Conservation (phyloP, 805 yeast genomes). For the Saturnispora gosingensis region DNA sequence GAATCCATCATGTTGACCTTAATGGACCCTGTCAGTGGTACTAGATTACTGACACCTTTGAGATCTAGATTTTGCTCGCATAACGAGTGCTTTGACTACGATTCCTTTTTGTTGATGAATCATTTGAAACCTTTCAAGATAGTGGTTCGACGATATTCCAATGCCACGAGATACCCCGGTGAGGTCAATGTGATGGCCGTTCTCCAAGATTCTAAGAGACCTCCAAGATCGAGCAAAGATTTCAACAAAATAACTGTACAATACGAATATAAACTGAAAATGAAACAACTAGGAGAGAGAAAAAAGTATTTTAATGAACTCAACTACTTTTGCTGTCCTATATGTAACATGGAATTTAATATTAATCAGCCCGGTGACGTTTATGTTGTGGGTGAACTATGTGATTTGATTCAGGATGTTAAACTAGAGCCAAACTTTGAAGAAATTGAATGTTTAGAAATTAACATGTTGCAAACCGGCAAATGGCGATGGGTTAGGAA, state of each 20-base stretch:
- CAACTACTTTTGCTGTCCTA: slow-evolving; percentile 27
- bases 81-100: slow-evolving; percentile 28
- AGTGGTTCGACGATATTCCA: slow-evolving; percentile 14
- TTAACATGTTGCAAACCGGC: slow-evolving; percentile 19
- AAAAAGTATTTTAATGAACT: slow-evolving; percentile 19
- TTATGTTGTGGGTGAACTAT: slow-evolving; percentile 25
- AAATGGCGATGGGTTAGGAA: slow-evolving; percentile 17
- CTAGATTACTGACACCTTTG: slow-evolving; percentile 23
- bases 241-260: slow-evolving; percentile 19
- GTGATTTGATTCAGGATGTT: slow-evolving; percentile 18
- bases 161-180: slow-evolving; percentile 12
- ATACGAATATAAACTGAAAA: slow-evolving; percentile 18
- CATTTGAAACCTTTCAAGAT: slow-evolving; percentile 22
- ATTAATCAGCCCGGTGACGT: slow-evolving; percentile 26
- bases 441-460: slow-evolving; percentile 19
- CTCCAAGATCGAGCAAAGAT: slow-evolving; percentile 13
- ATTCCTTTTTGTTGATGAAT: slow-evolving; percentile 24
- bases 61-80: slow-evolving; percentile 27
- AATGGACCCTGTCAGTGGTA: slow-evolving; percentile 27
- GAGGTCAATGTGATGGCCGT: slow-evolving; percentile 17
- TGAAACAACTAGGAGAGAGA: slow-evolving; percentile 15
- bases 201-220: slow-evolving; percentile 22
- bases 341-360: slow-evolving; percentile 28
- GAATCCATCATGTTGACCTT: slow-evolving; percentile 23
- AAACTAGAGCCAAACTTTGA: slow-evolving; percentile 12